Percentiles rank a stretch among this genome's conserved stretches.
phyloP scores from a whole-genome alignment of 2,329 filamentous ascomycete species.

The Sclerotinia minor region DNA sequence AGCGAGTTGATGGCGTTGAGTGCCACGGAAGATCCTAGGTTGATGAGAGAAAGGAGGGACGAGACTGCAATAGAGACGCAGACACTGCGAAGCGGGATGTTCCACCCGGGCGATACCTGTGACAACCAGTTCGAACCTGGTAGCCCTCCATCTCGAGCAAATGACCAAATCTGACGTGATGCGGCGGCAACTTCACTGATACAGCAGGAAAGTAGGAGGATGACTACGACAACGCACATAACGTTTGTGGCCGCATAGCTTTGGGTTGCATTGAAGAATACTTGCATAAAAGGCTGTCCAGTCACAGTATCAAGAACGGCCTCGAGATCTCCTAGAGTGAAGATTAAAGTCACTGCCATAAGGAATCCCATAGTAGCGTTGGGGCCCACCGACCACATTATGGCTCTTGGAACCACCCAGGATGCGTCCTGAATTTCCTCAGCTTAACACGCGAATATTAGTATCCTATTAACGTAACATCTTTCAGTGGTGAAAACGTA shows the following conservation, averaged over 20 bases:
- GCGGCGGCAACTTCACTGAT: conserved; percentile 42
- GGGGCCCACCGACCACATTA: conserved; percentile 42
- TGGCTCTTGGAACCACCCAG: conserved; percentile 47
- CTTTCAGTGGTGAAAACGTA: background rate
- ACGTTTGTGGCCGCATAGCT: conserved; percentile 46
- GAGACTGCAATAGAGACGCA: conserved; percentile 28
- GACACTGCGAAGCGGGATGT: conserved; percentile 30
- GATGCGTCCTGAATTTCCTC: conserved; percentile 53
- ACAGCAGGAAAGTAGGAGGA: conserved; percentile 43
- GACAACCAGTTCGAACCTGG: conserved; percentile 45
- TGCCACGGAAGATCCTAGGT: conserved; percentile 51
- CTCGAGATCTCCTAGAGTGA: conserved; percentile 43
- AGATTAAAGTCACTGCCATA: conserved; percentile 45
- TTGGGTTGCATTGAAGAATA: conserved; percentile 36
- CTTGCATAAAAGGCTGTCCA: conserved; percentile 42
- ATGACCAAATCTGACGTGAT: conserved; percentile 46
- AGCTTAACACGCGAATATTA: conserved; percentile 30
- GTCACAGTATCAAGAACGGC: conserved; percentile 37
- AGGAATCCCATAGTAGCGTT: conserved; percentile 45
- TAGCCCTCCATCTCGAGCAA: conserved; percentile 47
- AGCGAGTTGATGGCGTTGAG: conserved; percentile 55
- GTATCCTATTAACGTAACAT: background rate
- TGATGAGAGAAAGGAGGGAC: conserved; percentile 43
- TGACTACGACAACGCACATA: conserved; percentile 48
- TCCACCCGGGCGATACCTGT: conserved; percentile 36